Evolutionary conservation across 2,329 filamentous ascomycete genomes (phyloP).

Genomic region (Phialophora macrospora): DNA sequence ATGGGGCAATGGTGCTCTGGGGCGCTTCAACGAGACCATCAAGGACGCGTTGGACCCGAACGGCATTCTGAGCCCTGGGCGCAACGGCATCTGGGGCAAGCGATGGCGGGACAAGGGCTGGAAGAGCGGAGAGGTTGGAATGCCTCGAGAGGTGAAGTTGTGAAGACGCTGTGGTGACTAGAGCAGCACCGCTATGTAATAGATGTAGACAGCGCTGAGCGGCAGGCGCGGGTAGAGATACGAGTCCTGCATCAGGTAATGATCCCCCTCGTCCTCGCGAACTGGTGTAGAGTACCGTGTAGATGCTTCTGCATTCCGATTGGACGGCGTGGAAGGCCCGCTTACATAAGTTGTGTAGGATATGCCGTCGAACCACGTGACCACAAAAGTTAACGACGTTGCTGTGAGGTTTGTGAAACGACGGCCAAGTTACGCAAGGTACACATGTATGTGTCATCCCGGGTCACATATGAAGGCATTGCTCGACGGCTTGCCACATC

Average conservation of each 20-base stretch:
- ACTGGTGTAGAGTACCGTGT: no score
- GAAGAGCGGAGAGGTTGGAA: constrained; percentile 7
- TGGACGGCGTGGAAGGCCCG: no score
- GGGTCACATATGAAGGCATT: not conserved
- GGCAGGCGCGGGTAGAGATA: no score
- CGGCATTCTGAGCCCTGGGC: constrained; percentile 55
- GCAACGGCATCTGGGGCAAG: constrained; percentile 52
- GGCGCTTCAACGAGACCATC: constrained; percentile 52
- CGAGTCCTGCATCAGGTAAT: no score
- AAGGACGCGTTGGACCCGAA: constrained; percentile 57
- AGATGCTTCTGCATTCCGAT: not conserved
- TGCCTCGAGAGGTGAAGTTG: constrained; percentile 9
- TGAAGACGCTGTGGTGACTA: not conserved
- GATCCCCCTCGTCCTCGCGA: no score
- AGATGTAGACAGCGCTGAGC: not conserved
- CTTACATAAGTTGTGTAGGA: not conserved
- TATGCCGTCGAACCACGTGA: not conserved
- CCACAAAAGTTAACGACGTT: not conserved
- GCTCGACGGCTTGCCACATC: no score
- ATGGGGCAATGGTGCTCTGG: constrained; percentile 49
- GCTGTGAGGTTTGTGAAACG: not conserved
- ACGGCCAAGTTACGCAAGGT: not conserved
- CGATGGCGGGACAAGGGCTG: constrained; percentile 15
- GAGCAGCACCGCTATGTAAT: not conserved
- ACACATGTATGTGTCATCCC: not conserved